Evolutionary conservation across 257 asterid genomes (phyloP), one percentile per base, ranked within the genome.

Genomic region (Solanum chaucha): DNA sequence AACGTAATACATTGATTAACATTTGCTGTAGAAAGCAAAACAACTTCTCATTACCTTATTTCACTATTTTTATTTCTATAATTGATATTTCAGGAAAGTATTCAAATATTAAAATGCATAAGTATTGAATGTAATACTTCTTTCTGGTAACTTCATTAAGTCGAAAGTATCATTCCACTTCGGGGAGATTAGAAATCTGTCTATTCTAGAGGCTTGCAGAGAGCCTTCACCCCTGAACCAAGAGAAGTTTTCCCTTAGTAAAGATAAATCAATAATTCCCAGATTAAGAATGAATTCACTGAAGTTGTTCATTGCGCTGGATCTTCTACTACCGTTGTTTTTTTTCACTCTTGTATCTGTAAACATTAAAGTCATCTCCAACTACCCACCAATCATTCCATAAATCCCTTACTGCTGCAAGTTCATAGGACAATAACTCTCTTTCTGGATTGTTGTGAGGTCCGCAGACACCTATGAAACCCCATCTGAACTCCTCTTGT

Each of bases 361-460:
- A 15, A 51, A 0, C n/a, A 5, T 51, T 51, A 0, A 51, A 51
- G 61, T 51, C n/a, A 0, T 51, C 61, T 51, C 61, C n/a, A 51
- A 51, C 61, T 15, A 51, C 61, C 61, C 61, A 51, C 59, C 8
- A 51, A 51, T 51, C 61, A 51, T 51, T 51, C 61, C 61, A 15
- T 15, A 51, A 15, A 6, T 51, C 61, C 0, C n/a, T 0, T 51
- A 5, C n/a, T 51, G 61, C 61, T 2, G 61, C 61, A 51, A 15
- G 61, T 15, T 17, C 61, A 51, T 51, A 5, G 0, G n/a, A 51
- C 61, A 51, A 17, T 17, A 51, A n/a, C 61, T 15, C 61, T 51
- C 61, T 51, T 51, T 51, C 61, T 15, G 61, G 61, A 51, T 51
- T 51, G n/a, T 34, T 34, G 35, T 51, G n/a, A 17, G n/a, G 0